A percentile compares a stretch with the other conserved stretches of the same genome.
Evolutionary conservation across 2,329 filamentous ascomycete genomes (phyloP).

Genomic region (Colletotrichum camelliae): DNA sequence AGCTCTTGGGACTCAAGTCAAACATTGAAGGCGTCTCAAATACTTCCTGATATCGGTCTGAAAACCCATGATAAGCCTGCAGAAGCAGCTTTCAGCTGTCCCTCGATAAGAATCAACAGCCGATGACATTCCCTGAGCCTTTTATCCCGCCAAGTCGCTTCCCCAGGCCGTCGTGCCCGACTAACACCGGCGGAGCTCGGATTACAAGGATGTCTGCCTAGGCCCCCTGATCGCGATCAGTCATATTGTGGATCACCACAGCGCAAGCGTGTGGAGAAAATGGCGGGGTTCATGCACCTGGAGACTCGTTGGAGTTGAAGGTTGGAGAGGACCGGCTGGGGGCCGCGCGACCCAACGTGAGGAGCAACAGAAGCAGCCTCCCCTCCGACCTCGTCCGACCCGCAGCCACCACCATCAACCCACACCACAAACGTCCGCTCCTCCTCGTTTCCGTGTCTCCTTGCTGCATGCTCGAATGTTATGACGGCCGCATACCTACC

Average conservation of each 20-base stretch:
- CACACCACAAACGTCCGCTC: background rate
- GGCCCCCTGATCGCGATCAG: background rate
- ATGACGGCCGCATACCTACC: background rate
- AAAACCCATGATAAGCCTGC: background rate
- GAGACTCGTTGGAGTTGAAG: background rate
- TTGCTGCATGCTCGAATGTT: background rate
- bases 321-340: background rate
- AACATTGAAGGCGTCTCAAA: background rate
- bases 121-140: background rate
- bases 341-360: background rate
- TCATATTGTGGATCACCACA: background rate
- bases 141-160: background rate
- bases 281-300: conserved; percentile 1
- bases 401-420: background rate
- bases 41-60: background rate
- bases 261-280: conserved; percentile 6
- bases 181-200: conserved; percentile 4
- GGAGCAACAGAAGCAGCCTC: background rate
- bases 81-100: background rate
- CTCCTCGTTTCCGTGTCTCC: background rate
- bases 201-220: background rate
- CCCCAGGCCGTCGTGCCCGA: background rate
- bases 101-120: background rate
- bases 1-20: background rate
- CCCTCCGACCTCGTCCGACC: background rate